These are phyloP conservation scores for Peronosclerospora sorghi DNA, from an alignment of 352 stramenopile genomes.

Conservation along the genomic window DNA sequence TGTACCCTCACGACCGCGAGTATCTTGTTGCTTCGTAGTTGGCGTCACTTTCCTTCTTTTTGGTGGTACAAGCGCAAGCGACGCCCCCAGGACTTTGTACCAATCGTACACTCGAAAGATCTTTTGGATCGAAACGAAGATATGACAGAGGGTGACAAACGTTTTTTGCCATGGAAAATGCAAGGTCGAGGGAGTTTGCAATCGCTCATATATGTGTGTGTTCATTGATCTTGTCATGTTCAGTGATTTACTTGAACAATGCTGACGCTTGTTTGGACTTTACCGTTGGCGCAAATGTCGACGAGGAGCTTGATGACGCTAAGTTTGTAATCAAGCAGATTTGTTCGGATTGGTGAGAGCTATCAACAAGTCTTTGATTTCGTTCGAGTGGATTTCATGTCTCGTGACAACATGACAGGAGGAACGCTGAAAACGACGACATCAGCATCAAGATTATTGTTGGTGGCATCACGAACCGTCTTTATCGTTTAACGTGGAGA, in stretches of 20 bases:
- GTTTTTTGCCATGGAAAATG: neutral
- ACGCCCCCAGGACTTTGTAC: neutral
- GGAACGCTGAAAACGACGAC: conserved; percentile 36
- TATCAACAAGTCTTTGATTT: neutral
- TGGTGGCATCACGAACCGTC: conserved; percentile 89
- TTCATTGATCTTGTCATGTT: neutral
- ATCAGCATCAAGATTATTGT: conserved; percentile 80
- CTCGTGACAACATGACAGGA: conserved; percentile 15
- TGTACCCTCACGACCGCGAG: conserved; percentile 49
- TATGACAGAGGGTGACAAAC: conserved; percentile 10
- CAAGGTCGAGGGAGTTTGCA: neutral
- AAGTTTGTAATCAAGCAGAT: conserved; percentile 68
- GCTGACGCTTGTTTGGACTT: conserved; percentile 59
- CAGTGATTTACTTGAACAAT: conserved; percentile 80
- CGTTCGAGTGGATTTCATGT: neutral
- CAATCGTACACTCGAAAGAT: conserved; percentile 3
- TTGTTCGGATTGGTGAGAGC: conserved; percentile 41
- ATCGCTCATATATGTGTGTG: neutral
- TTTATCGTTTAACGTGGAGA: conserved; percentile 77
- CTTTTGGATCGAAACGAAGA: conserved; percentile 5
- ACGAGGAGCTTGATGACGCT: conserved; percentile 71
- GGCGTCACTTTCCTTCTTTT: conserved; percentile 12
- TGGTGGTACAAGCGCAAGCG: conserved; percentile 1
- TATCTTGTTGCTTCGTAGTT: conserved; percentile 31
- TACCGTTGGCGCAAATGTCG: conserved; percentile 40